Base-by-base conservation (phyloP, 345 rosid genomes). In the Linum trigynum region DNA sequence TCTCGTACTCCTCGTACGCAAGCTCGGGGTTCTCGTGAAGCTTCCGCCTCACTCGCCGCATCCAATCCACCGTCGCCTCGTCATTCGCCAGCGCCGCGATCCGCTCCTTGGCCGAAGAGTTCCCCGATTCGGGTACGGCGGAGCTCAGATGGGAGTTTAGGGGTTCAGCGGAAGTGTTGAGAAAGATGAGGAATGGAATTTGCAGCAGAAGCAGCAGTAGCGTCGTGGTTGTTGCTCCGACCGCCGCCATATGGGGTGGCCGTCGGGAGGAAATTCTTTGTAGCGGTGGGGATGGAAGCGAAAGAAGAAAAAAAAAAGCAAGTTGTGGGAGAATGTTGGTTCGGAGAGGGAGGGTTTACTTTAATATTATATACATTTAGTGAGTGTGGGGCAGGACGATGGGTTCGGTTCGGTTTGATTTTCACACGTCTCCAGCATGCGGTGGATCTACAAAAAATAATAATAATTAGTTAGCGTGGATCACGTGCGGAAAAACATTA, bases 21-120 rank as follows among this genome's bases (percentile, higher is more conserved):
- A 83, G 91, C 64, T 86, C 88, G 0, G 91, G 91, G 61, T 82
- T 48, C 76, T 82, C 75, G 55, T 86, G 91, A 17, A 86, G 78
- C 62, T 67, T 65, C 74, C 91, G 75, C 79, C 91, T 75, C 2
- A 75, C 39, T 17, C 58, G 57, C 70, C 61, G 80, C 81, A 85
- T 70, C 91, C 86, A 81, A 2, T 60, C 55, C 50, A 77, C 76
- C 1, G 82, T 72, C 16, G 57, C 68, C 7, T 15, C 65, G n/a
- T 74, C 78, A 48, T 72, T 69, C 2, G 84, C 87, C 51, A 80
- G 38, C 58, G 67, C 53, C 12, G 61, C 16, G 38, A 80, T 78
- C 76, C 38, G 65, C 38, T 74, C 74, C 51, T 62, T 71, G 15
- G 67, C 7, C 2, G 79, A 75, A 38, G 17, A 14, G 50, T 55